phyloP scores from a whole-genome alignment of 1,139 yeast species.

The Saccharomyces hybrid region DNA sequence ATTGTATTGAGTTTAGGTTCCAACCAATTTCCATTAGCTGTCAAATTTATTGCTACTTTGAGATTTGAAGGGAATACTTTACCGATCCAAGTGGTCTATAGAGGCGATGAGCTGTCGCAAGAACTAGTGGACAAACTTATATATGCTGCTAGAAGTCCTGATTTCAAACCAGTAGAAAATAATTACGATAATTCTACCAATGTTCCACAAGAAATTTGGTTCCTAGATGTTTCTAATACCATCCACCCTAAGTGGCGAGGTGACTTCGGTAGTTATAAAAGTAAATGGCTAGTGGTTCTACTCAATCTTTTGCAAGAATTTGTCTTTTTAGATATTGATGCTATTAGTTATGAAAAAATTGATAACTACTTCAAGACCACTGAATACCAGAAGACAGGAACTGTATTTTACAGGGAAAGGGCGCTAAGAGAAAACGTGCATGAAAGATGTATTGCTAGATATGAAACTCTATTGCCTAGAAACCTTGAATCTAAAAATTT shows the following conservation, averaged over 20 bases:
- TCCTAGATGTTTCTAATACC: constrained; percentile 36
- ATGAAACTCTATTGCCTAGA: constrained; percentile 11
- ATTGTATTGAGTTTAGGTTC: constrained; percentile 12
- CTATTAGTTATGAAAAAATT: constrained; percentile 38
- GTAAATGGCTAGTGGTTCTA: constrained; percentile 40
- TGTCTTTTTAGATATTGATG: constrained; percentile 43
- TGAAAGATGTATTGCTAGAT: constrained; percentile 31
- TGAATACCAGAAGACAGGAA: constrained; percentile 36
- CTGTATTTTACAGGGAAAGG: constrained; percentile 43
- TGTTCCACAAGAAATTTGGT: constrained; percentile 40
- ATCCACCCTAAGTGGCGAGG: constrained; percentile 30
- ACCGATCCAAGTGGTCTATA: constrained; percentile 42
- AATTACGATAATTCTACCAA: constrained; percentile 10
- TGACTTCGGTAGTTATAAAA: constrained; percentile 40
- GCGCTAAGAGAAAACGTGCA: constrained; percentile 33
- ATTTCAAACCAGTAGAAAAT: constrained; percentile 13
- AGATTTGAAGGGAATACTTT: constrained; percentile 38
- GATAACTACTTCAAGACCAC: constrained; percentile 33
- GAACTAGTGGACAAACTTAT: constrained; percentile 22
- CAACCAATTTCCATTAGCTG: constrained; percentile 7
- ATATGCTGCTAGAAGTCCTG: constrained; percentile 20
- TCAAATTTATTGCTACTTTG: constrained; percentile 34
- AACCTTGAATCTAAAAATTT: constrained; percentile 25
- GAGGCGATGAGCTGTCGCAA: constrained; percentile 24
- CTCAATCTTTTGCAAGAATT: constrained; percentile 46